Evolutionary conservation across 306 rosid genomes (phyloP).

Genomic region (Fragaria vesca): DNA sequence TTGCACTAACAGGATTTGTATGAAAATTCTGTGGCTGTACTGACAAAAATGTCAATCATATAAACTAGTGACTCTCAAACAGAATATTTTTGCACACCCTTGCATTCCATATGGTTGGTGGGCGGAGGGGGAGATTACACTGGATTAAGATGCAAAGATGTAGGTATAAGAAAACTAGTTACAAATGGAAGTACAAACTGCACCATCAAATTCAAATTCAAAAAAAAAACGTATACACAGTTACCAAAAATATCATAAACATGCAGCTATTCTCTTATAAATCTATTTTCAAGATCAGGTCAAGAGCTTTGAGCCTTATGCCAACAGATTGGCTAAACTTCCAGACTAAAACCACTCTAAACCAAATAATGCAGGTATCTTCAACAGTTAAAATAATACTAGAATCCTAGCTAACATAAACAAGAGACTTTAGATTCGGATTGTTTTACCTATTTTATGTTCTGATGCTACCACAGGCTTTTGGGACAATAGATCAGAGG

Average conservation of each 20-base stretch:
- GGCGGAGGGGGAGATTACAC: no score
- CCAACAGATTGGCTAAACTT: neutral
- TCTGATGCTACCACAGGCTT: conserved; percentile 49
- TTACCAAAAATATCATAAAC: neutral
- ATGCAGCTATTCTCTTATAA: neutral
- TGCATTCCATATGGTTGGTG: no score
- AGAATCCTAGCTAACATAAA: neutral
- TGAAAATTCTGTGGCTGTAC: no score
- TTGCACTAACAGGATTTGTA: no score
- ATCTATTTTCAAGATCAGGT: neutral
- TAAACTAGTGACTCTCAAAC: neutral
- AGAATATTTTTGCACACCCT: neutral
- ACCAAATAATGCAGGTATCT: neutral
- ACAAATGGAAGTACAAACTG: neutral
- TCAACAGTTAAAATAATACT: neutral
- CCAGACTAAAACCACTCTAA: neutral
- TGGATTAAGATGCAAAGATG: neutral
- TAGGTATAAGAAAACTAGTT: neutral
- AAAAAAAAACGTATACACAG: neutral
- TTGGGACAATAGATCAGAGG: conserved; percentile 54
- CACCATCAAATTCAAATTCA: neutral
- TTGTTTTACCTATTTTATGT: conserved; percentile 55
- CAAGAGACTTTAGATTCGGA: conserved; percentile 23
- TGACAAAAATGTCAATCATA: neutral
- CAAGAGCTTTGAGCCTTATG: neutral